Conservation (phyloP, 371 early-diverging fungal species). For the Rhizomucor pusillus region DNA sequence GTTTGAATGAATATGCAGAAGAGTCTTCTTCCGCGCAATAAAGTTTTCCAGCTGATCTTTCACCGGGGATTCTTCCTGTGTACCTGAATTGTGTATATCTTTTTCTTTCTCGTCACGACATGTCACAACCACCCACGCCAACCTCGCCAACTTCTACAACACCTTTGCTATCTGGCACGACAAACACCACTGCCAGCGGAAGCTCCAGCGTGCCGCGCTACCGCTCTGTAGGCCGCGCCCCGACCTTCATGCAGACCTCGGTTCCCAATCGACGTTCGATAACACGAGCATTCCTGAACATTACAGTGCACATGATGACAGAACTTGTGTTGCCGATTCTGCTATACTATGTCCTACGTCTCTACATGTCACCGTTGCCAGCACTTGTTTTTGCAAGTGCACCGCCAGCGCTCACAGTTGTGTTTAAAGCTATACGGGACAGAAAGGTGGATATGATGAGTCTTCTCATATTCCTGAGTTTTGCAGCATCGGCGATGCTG, state of each 20-base stretch:
- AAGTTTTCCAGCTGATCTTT: too few species aligned
- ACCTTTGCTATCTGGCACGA: conserved; percentile 4
- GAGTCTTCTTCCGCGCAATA: too few species aligned
- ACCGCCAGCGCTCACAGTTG: conserved; percentile 37
- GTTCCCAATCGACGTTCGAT: conserved; percentile 40
- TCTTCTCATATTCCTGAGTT: conserved; percentile 41
- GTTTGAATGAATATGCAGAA: too few species aligned
- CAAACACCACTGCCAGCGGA: background rate
- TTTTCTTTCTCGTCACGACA: conserved; percentile 8
- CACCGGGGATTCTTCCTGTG: background rate
- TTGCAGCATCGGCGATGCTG: conserved; percentile 42
- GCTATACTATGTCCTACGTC: conserved; percentile 40
- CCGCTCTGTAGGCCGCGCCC: conserved; percentile 25
- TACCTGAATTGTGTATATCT: background rate
- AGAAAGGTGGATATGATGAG: conserved; percentile 46
- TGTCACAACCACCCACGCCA: conserved; percentile 1
- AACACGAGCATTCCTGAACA: conserved; percentile 28
- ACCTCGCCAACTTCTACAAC: conserved; percentile 11
- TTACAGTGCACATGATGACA: conserved; percentile 35
- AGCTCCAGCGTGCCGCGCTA: conserved; percentile 9
- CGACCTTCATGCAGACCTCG: conserved; percentile 38
- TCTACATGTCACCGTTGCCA: conserved; percentile 33
- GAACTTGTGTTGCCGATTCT: conserved; percentile 40
- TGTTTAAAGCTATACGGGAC: conserved; percentile 28
- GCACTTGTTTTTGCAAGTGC: conserved; percentile 43